These are phyloP conservation scores for Conticribra guillardii DNA, from an alignment of 108 stramenopile genomes.

Conservation along the genomic window DNA sequence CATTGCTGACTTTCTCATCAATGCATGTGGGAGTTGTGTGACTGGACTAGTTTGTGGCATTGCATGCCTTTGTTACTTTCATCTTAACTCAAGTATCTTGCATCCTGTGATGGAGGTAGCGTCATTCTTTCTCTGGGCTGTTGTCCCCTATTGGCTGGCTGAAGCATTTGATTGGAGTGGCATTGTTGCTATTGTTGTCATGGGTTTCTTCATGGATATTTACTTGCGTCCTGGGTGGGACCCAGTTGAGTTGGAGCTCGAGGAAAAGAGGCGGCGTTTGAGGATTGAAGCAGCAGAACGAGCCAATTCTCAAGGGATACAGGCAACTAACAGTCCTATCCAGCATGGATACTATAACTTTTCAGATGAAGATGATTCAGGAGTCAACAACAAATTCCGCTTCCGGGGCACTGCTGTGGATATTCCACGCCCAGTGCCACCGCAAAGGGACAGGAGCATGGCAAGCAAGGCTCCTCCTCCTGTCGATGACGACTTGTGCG, in stretches of 20 bases:
- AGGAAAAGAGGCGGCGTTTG: slow-evolving; percentile 19
- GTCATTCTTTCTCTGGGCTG: slow-evolving; percentile 88
- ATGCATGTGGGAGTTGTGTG: slow-evolving; percentile 76
- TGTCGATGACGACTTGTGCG: slow-evolving; percentile 9
- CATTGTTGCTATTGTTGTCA: slow-evolving; percentile 79
- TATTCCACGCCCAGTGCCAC: slow-evolving; percentile 19
- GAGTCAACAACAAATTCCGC: slow-evolving; percentile 15
- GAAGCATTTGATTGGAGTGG: slow-evolving; percentile 80
- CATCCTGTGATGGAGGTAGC: slow-evolving; percentile 84
- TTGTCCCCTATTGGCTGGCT: slow-evolving; percentile 90
- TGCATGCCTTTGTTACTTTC: slow-evolving; percentile 78
- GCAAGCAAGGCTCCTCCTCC: background rate
- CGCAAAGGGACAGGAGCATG: background rate
- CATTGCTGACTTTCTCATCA: slow-evolving; percentile 59
- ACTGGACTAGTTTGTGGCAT: slow-evolving; percentile 80
- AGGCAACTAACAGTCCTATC: background rate
- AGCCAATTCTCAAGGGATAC: slow-evolving; percentile 2
- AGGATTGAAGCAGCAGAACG: background rate
- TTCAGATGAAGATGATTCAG: slow-evolving; percentile 40
- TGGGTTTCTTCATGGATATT: slow-evolving; percentile 68
- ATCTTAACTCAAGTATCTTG: slow-evolving; percentile 70
- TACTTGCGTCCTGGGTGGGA: slow-evolving; percentile 60
- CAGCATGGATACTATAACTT: slow-evolving; percentile 34
- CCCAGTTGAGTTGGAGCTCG: slow-evolving; percentile 22
- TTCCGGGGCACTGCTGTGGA: slow-evolving; percentile 45